Base-by-base conservation (phyloP, 495 filamentous ascomycete genomes). In the Hypomontagnella monticulosa region DNA sequence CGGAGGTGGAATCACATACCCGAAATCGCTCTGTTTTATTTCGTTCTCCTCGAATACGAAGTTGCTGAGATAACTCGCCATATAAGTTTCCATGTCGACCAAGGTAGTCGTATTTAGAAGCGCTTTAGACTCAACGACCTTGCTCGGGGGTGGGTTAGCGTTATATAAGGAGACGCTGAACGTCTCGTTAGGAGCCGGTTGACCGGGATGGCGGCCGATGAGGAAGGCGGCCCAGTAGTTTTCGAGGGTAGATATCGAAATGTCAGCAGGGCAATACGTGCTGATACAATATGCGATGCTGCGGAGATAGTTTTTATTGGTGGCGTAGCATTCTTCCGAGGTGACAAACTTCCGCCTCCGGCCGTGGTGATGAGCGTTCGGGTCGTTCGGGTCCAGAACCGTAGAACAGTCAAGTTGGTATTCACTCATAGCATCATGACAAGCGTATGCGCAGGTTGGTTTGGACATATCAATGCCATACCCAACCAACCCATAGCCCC, bases 271-370 rank as follows among this genome's bases (percentile, higher is more conserved):
- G 52, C 78, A 79, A 7, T 61, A 67, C 2, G 63, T 64, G 16
- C 51, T 52, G 40, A 80, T 77, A 48, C 78, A 80, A n/a, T 70
- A 79, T 7, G 75, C 76, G 10, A 79, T 50, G 9, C 73, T 80
- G 1, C 42, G 60, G 16, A 79, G 76, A 42, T 58, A 80, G n/a
- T 60, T 57, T 15, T 69, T 63, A 57, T 79, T 69, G 8, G 42
- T 59, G 10, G 78, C 76, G 15, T 73, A 72, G 55, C 78, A 80
- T n/a, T 71, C 60, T 6, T 69, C 62, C 1, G 69, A 63, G 14
- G 76, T 79, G 27, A 50, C 57, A 19, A 56, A 51, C n/a, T 10
- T 60, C 8, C 15, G 42, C 46, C 43, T 37, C 66, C 37, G 67
- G 32, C 23, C 63, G 36, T 27, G 9, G 33, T 67, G 57, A 11